A percentile compares a stretch with the other conserved stretches of the same genome.
Conservation (phyloP, 139 green algal species). For the Microglena sp. region DNA sequence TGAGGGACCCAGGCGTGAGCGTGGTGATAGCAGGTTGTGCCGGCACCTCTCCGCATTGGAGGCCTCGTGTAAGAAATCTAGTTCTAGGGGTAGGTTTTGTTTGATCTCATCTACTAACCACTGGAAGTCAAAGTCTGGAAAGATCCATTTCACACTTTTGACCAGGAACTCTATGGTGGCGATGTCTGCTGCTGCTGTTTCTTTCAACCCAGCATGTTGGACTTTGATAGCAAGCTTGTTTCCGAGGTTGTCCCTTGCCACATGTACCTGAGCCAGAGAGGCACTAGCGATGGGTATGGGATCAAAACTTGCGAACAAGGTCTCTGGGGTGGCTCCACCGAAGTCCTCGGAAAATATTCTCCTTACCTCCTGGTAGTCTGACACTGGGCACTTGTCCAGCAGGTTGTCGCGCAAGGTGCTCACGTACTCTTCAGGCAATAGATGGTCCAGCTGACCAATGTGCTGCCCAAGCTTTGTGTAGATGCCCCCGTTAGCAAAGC, state of each 20-base stretch:
- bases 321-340: conserved; percentile 32
- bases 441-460: conserved; percentile 1
- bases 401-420: conserved; percentile 65
- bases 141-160: conserved; percentile 31
- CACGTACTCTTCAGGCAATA: conserved; percentile 78
- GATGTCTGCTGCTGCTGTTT: conserved; percentile 67
- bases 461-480: conserved; percentile 39
- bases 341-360: conserved; percentile 44
- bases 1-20: conserved; percentile 8
- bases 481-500: conserved; percentile 77
- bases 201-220: conserved; percentile 74
- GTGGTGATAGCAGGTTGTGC: conserved; percentile 44
- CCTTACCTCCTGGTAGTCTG: conserved; percentile 19
- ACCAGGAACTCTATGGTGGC: conserved; percentile 72
- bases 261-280: conserved; percentile 80
- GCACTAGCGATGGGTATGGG: conserved; percentile 59
- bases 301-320: conserved; percentile 56
- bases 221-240: conserved; percentile 45
- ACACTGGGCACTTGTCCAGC: conserved; percentile 77
- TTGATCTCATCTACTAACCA: conserved; percentile 88
- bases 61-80: conserved; percentile 69
- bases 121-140: conserved; percentile 49
- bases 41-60: conserved; percentile 57
- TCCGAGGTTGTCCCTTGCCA: conserved; percentile 53
- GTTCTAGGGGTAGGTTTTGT: conserved; percentile 68